These are phyloP conservation scores for Rosellinia necatrix DNA, from an alignment of 2,329 filamentous ascomycete genomes.

Conservation along the genomic window DNA sequence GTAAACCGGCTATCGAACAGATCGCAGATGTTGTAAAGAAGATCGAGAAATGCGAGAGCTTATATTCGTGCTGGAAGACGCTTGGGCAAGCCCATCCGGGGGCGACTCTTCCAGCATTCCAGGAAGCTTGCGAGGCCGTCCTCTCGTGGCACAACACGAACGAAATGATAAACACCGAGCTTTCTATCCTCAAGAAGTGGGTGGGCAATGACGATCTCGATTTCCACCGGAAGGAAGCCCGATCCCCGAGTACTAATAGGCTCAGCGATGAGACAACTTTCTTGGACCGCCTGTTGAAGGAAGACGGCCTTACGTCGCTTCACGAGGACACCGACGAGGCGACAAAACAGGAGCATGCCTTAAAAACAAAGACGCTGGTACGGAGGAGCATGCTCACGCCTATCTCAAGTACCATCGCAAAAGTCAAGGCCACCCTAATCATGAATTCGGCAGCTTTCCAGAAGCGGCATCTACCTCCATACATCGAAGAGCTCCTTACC, in stretches of 20 bases:
- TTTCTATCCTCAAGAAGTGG: slow-evolving; percentile 91
- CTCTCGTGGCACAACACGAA: slow-evolving; percentile 98
- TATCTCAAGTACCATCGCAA: slow-evolving; percentile 84
- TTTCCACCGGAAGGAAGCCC: slow-evolving; percentile 76
- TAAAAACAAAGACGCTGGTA: slow-evolving; percentile 46
- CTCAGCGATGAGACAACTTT: slow-evolving; percentile 91
- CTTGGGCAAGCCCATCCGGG: slow-evolving; percentile 76
- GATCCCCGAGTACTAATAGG: slow-evolving; percentile 70
- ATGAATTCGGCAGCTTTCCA: slow-evolving; percentile 82
- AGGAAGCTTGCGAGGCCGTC: slow-evolving; percentile 83
- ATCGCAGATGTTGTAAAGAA: slow-evolving; percentile 87
- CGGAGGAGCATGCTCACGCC: slow-evolving; percentile 80
- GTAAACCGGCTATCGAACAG: slow-evolving; percentile 85
- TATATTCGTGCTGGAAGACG: slow-evolving; percentile 81
- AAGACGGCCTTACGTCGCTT: slow-evolving; percentile 89
- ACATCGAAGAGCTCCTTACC: slow-evolving; percentile 94
- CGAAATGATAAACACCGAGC: slow-evolving; percentile 91
- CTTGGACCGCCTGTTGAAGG: slow-evolving; percentile 91
- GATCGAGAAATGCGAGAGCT: slow-evolving; percentile 84
- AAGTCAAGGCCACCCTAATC: slow-evolving; percentile 91
- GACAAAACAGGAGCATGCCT: slow-evolving; percentile 40
- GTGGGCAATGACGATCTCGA: slow-evolving; percentile 95
- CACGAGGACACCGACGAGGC: slow-evolving; percentile 67
- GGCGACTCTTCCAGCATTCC: slow-evolving; percentile 76
- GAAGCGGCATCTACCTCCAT: slow-evolving; percentile 88